Conservation (phyloP, 2,329 filamentous ascomycete species). For the Huntiella bhutanensis region DNA sequence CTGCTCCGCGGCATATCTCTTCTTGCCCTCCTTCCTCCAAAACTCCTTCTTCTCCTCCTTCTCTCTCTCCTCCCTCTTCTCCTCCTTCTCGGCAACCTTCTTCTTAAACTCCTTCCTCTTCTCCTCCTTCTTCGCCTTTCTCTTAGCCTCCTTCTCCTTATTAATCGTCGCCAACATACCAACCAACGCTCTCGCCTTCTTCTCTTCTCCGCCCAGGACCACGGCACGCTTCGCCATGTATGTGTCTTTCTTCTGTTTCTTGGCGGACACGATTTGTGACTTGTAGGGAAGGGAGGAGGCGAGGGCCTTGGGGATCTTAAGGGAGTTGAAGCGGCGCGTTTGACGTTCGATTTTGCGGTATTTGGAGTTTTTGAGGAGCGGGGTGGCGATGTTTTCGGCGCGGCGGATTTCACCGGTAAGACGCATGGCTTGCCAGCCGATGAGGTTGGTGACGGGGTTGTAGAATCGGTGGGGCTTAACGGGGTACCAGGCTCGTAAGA, state of each 20-base stretch:
- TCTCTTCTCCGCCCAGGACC: constrained; percentile 72
- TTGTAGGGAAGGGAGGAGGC: constrained; percentile 80
- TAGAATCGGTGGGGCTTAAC: constrained; percentile 92
- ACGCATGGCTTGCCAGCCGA: constrained; percentile 88
- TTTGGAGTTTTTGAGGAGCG: constrained; percentile 62
- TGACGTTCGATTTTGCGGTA: constrained; percentile 54
- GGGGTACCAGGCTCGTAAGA: constrained; percentile 91
- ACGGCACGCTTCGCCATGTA: constrained; percentile 94
- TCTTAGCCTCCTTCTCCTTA: constrained; percentile 77
- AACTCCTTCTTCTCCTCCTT: constrained; percentile 84
- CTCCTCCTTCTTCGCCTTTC: constrained; percentile 73
- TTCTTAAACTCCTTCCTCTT: constrained; percentile 60
- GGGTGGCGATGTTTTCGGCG: constrained; percentile 55
- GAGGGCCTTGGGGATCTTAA: constrained; percentile 58
- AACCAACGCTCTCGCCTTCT: constrained; percentile 71
- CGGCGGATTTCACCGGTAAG: constrained; percentile 80
- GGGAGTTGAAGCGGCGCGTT: constrained; percentile 58
- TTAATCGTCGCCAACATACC: constrained; percentile 80
- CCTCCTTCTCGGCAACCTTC: constrained; percentile 62
- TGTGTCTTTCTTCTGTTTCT: constrained; percentile 59
- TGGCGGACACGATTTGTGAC: constrained; percentile 69
- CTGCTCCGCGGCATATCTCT: constrained; percentile 28
- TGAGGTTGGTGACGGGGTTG: constrained; percentile 83
- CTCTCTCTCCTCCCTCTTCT: constrained; percentile 73
- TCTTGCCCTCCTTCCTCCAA: constrained; percentile 78